Percentiles rank a stretch among this genome's conserved stretches.
phyloP scores from a whole-genome alignment of 2,329 filamentous ascomycete genomes.

The Alternaria metachromatica region DNA sequence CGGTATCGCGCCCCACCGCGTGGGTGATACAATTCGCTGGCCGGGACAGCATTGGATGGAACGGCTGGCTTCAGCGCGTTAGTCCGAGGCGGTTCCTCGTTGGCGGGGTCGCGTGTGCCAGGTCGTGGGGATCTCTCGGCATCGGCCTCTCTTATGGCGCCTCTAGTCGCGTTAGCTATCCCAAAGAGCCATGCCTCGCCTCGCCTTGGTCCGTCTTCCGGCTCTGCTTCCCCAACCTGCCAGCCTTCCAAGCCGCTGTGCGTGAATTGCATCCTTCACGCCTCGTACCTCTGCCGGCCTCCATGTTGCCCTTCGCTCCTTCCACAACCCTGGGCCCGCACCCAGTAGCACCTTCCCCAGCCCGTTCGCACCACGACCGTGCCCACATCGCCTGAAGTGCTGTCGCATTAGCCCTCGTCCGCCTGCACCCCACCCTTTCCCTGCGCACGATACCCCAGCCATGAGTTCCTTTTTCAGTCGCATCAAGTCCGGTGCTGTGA shows the following conservation, averaged over 20 bases:
- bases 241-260: slow-evolving; percentile 7
- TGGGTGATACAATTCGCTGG: background rate
- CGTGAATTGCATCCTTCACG: slow-evolving; percentile 10
- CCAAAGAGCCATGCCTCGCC: slow-evolving; percentile 7
- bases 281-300: slow-evolving; percentile 5
- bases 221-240: slow-evolving; percentile 12
- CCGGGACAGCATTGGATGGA: slow-evolving; percentile 2
- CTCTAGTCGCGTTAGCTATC: slow-evolving; percentile 1
- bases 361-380: slow-evolving; percentile 9
- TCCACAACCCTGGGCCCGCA: slow-evolving; percentile 10
- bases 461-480: slow-evolving; percentile 64
- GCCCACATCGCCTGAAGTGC: slow-evolving; percentile 13
- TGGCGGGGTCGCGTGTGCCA: slow-evolving; percentile 17
- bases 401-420: slow-evolving; percentile 9
- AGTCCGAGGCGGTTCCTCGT: slow-evolving; percentile 10
- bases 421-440: slow-evolving; percentile 16
- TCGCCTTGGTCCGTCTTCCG: slow-evolving; percentile 12
- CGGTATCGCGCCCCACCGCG: slow-evolving; percentile 5
- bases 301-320: slow-evolving; percentile 16
- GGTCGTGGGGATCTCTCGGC: slow-evolving; percentile 14
- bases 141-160: slow-evolving; percentile 1
- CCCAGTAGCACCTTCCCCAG: slow-evolving; percentile 12
- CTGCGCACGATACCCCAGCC: slow-evolving; percentile 21
- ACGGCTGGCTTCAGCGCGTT: slow-evolving; percentile 10
- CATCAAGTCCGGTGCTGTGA: slow-evolving; percentile 58